A percentile compares a stretch with the other conserved stretches of the same genome.
These are phyloP conservation scores for Lepidium sativum DNA, from an alignment of 345 rosid genomes.

Conservation along the genomic window DNA sequence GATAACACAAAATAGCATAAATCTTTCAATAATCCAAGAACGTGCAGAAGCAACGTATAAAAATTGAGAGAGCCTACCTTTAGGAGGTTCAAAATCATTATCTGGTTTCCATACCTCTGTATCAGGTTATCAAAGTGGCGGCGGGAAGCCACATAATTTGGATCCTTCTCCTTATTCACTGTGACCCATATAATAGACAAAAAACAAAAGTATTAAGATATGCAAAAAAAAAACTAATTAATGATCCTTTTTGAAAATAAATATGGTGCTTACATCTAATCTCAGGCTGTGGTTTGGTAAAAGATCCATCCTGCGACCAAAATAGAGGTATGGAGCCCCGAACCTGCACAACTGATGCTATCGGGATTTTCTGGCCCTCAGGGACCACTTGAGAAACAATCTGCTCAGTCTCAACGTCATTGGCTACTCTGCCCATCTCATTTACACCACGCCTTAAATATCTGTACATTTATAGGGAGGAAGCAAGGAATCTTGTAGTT, in stretches of 20 bases:
- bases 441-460: slow-evolving; percentile 90
- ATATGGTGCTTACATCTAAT: slow-evolving; percentile 49
- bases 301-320: slow-evolving; percentile 88
- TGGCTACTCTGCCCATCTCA: slow-evolving; percentile 83
- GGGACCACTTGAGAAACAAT: slow-evolving; percentile 69
- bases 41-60: not conserved
- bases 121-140: slow-evolving; percentile 79
- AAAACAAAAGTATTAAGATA: not conserved
- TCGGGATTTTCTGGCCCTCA: slow-evolving; percentile 45
- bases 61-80: slow-evolving; percentile 42
- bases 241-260: not conserved
- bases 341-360: slow-evolving; percentile 80
- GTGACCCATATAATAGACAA: slow-evolving; percentile 20
- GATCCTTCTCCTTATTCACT: slow-evolving; percentile 60
- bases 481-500: not conserved
- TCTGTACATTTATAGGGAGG: slow-evolving; percentile 31
- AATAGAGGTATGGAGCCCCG: slow-evolving; percentile 93
- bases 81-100: slow-evolving; percentile 68
- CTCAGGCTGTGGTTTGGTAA: slow-evolving; percentile 70
- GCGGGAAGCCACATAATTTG: slow-evolving; percentile 54
- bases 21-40: slow-evolving; percentile 2
- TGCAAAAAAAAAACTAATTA: not conserved
- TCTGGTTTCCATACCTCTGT: slow-evolving; percentile 72
- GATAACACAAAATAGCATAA: slow-evolving; percentile 14
- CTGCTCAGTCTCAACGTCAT: slow-evolving; percentile 96